Base-by-base conservation (phyloP, 768 basidiomycete species). In the Boletus coccyginus region DNA sequence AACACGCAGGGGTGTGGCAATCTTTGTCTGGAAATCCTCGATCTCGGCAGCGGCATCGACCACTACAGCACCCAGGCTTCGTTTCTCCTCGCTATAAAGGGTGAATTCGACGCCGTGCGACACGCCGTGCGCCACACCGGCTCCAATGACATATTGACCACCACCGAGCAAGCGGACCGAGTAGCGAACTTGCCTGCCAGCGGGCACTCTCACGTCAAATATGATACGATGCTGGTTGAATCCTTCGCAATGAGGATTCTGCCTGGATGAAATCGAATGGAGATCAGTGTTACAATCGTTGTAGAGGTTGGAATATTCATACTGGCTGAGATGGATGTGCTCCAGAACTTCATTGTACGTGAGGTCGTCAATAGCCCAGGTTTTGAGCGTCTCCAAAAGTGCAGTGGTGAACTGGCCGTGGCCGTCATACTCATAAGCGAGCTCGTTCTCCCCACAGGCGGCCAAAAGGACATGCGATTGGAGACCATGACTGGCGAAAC, bases 401-500 rank as follows among this genome's bases (percentile, higher is more conserved):
- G 59, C 63, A 7, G 40, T 32, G 0, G 70, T 72, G 53, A 73
- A 73, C 12, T 50, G 57, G 8, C 71, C 71, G 2, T 50, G 61
- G 0, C 60, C 62, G 2, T 56, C 17, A 27, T 47, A 13, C 52
- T 73, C 71, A 16, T 55, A 58, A 3, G 78, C 77, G 0, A 58
- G 45, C 46, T 77, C 69, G 5, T 73, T 65, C 7, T 68, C 60
- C 3, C 74, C 71, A 55, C 78, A 78, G 1, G 78, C 77, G 7
- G 78, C 77, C 12, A 78, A 62, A 10, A 79, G 67, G 27, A 79
- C 67, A 58, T 77, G 75, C 0, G 75, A 77, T 3, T 61, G 67
- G 33, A 70, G 65, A 38, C 68, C 70, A 40, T 65, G 64, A 44
- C 67, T 62, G 1, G 61, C 53, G 42, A 72, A 71, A 12, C 66